phyloP scores from a whole-genome alignment of 2,329 filamentous ascomycete species.

The Aspergillus bombycis region DNA sequence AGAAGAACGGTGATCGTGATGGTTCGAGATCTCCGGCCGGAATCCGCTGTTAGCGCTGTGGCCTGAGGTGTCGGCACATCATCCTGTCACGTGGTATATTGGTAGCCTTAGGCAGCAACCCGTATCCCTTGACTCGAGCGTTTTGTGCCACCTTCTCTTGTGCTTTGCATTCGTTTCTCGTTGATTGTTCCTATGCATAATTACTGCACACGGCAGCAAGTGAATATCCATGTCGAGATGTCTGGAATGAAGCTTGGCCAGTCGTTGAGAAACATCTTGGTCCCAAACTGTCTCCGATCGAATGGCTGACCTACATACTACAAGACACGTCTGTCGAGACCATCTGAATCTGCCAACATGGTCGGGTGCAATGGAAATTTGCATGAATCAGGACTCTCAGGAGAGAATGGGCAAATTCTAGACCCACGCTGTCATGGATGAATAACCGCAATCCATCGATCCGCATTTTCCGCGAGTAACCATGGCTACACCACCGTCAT shows the following conservation, averaged over 20 bases:
- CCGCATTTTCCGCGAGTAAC: background rate
- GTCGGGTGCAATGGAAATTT: no score
- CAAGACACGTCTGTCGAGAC: background rate
- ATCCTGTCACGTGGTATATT: constrained; percentile 10
- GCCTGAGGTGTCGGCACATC: constrained; percentile 10
- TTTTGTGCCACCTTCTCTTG: no score
- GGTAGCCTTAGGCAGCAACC: background rate
- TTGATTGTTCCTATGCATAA: background rate
- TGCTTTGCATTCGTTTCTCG: background rate
- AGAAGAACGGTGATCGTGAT: background rate
- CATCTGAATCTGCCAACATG: background rate
- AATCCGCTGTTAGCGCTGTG: constrained; percentile 18
- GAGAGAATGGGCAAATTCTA: background rate
- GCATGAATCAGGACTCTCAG: no score
- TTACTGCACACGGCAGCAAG: fast-evolving
- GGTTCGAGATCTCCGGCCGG: constrained; percentile 19
- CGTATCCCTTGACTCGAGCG: background rate
- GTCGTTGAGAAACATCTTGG: background rate
- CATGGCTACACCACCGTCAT: background rate
- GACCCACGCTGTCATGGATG: background rate
- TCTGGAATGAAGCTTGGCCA: background rate
- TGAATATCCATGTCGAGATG: background rate
- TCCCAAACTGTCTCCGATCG: background rate
- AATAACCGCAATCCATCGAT: background rate
- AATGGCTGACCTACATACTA: background rate